Percentiles rank a stretch among this genome's conserved stretches.
phyloP scores from a whole-genome alignment of 345 rosid genomes.

The Firmiana major region DNA sequence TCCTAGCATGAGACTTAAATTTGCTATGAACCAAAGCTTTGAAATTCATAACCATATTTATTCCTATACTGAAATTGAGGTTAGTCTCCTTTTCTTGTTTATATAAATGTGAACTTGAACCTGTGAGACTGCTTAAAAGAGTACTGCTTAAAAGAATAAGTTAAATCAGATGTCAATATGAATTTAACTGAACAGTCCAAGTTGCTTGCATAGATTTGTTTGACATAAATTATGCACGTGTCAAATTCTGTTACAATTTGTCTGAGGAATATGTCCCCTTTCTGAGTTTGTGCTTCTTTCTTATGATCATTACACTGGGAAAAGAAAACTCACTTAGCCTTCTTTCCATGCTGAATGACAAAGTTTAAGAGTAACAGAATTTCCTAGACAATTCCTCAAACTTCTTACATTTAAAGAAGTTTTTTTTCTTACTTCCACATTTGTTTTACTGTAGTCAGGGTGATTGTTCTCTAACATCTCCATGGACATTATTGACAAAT shows the following conservation, averaged over 20 bases:
- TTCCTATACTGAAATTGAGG: conserved; percentile 26
- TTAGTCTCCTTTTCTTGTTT: conserved; percentile 1
- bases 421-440: not conserved
- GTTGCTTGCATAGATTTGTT: not conserved
- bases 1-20: conserved; percentile 28
- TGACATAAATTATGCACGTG: not conserved
- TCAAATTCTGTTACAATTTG: not conserved
- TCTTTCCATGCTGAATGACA: not conserved
- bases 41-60: conserved; percentile 26
- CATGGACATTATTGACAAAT: not conserved
- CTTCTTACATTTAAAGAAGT: not conserved
- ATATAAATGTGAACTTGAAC: not conserved
- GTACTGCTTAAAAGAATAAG: not conserved
- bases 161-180: not conserved
- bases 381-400: not conserved
- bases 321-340: not conserved
- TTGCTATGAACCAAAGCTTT: conserved; percentile 32
- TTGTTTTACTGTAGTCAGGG: not conserved
- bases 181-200: not conserved
- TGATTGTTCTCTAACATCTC: not conserved
- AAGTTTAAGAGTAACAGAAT: not conserved
- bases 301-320: not conserved
- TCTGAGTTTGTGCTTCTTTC: not conserved
- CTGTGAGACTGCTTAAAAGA: not conserved
- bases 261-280: not conserved